Conservation (phyloP, 2,329 filamentous ascomycete species). For the Passalora sequoiae region DNA sequence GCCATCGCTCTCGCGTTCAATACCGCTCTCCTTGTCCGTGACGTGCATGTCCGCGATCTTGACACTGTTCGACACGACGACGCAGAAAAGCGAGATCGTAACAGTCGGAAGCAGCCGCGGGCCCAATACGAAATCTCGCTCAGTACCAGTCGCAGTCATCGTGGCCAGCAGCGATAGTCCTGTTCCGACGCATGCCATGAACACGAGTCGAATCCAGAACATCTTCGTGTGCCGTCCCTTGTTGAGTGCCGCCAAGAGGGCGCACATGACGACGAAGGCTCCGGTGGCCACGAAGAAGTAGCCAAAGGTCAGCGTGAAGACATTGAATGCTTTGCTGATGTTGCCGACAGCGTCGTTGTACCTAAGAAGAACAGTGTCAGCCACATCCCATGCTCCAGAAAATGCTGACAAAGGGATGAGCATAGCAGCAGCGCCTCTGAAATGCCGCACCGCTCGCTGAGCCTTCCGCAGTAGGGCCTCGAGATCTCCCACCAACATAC, state of each 20-base stretch:
- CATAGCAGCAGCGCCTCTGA: too few species aligned
- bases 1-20: too few species aligned
- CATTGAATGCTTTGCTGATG: constrained; percentile 2
- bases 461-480: too few species aligned
- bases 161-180: constrained; percentile 7
- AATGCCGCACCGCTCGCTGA: too few species aligned
- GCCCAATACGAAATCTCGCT: constrained; percentile 1
- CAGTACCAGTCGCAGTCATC: constrained; percentile 5
- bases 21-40: too few species aligned
- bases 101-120: constrained; percentile 17
- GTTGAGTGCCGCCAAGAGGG: constrained; percentile 26
- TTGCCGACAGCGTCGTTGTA: constrained; percentile 3
- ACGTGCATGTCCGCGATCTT: too few species aligned
- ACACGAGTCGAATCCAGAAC: constrained; percentile 25
- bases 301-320: constrained; percentile 26
- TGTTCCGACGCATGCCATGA: constrained; percentile 11
- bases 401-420: too few species aligned
- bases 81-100: constrained; percentile 8
- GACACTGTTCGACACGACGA: too few species aligned
- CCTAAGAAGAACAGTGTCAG: too few species aligned
- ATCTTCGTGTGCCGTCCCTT: constrained; percentile 20
- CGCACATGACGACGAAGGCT: constrained; percentile 27
- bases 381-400: too few species aligned
- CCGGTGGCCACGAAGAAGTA: constrained; percentile 30
- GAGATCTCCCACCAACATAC: too few species aligned